phyloP scores from a whole-genome alignment of 208 protist genomes.

The Lotmaria passim region DNA sequence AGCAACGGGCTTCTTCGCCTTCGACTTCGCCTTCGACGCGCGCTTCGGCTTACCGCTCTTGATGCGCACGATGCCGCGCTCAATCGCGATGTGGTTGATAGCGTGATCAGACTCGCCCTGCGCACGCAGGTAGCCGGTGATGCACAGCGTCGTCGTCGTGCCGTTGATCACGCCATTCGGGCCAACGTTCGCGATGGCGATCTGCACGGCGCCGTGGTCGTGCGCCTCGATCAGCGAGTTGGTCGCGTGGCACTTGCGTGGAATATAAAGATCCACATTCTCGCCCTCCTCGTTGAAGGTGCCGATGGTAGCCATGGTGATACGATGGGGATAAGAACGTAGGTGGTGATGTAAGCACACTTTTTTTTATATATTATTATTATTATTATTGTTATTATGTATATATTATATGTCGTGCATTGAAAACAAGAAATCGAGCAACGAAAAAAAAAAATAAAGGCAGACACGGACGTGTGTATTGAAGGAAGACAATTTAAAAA shows the following conservation, averaged over 20 bases:
- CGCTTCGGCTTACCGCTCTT: conserved; percentile 86
- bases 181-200: conserved; percentile 95
- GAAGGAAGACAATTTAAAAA: background rate
- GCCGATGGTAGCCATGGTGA: conserved; percentile 85
- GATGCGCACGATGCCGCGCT: conserved; percentile 84
- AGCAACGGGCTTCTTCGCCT: conserved; percentile 33
- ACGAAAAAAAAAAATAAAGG: background rate
- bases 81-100: conserved; percentile 94
- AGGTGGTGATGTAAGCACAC: conserved; percentile 11
- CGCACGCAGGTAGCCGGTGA: conserved; percentile 95
- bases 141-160: conserved; percentile 93
- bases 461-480: background rate
- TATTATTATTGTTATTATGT: no score
- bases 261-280: conserved; percentile 96
- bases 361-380: no score
- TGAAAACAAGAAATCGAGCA: background rate
- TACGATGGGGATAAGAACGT: conserved; percentile 15
- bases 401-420: no score
- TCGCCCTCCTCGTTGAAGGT: conserved; percentile 92
- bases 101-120: conserved; percentile 94
- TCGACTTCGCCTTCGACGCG: conserved; percentile 49
- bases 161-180: conserved; percentile 91
- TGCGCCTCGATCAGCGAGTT: conserved; percentile 94
- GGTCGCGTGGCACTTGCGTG: conserved; percentile 97
- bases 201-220: conserved; percentile 96